A percentile compares a stretch with the other conserved stretches of the same genome.
phyloP scores from a whole-genome alignment of 2,329 filamentous ascomycete species.

The Aspergillus bombycis region DNA sequence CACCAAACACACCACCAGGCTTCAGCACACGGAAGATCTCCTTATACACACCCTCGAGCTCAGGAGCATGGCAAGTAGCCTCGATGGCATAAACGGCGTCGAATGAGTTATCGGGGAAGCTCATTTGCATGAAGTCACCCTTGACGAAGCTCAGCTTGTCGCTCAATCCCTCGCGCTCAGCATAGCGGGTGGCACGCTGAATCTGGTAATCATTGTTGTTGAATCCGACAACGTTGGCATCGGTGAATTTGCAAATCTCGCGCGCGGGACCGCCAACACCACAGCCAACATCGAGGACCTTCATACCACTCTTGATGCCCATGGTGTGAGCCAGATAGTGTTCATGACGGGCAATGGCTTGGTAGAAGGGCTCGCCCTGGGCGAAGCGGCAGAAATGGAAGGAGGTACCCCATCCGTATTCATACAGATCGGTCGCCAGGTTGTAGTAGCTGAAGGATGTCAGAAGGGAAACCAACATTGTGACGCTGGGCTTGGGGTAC shows the following conservation, averaged over 20 bases:
- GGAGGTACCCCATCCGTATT: constrained; percentile 93
- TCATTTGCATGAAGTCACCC: constrained; percentile 99
- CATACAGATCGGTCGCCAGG: constrained; percentile 92
- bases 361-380: constrained; percentile 80
- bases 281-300: constrained; percentile 92
- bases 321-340: constrained; percentile 95
- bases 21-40: constrained; percentile 95
- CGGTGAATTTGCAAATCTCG: constrained; percentile 95
- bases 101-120: constrained; percentile 87
- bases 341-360: constrained; percentile 94
- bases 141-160: constrained; percentile 85
- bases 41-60: constrained; percentile 86
- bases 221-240: constrained; percentile 82
- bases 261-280: constrained; percentile 94
- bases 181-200: constrained; percentile 84
- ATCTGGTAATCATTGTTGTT: constrained; percentile 99
- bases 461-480: neutral
- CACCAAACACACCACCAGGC: constrained; percentile 91
- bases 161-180: constrained; percentile 76
- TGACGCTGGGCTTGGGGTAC: constrained; percentile 38
- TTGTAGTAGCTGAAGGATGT: constrained; percentile 79
- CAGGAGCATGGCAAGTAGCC: constrained; percentile 92
- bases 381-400: constrained; percentile 99
- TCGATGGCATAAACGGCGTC: constrained; percentile 97
- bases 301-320: constrained; percentile 81